phyloP scores from a whole-genome alignment of 345 rosid species.

The Rhodamnia argentea region DNA sequence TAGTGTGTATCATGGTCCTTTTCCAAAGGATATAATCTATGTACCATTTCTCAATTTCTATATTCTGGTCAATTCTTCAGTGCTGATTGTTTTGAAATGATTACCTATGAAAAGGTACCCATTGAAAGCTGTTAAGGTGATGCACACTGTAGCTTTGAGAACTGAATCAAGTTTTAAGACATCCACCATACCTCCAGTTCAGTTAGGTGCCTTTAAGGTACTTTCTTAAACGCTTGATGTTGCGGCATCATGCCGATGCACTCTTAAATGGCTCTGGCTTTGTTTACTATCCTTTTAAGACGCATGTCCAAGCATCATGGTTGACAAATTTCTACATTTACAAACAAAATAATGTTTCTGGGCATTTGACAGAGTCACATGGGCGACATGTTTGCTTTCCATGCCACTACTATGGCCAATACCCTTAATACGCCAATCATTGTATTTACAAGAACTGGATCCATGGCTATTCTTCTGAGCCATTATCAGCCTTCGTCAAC shows the following conservation, averaged over 20 bases:
- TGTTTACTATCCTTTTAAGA: background rate
- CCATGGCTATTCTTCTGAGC: slow-evolving; percentile 81
- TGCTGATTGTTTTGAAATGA: background rate
- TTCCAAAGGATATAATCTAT: background rate
- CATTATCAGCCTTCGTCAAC: slow-evolving; percentile 82
- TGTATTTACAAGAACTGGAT: slow-evolving; percentile 91
- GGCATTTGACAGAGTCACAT: slow-evolving; percentile 59
- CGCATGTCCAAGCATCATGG: background rate
- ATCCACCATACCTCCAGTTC: slow-evolving; percentile 38
- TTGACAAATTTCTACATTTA: background rate
- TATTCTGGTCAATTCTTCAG: background rate
- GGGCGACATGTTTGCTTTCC: slow-evolving; percentile 99
- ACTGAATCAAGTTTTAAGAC: slow-evolving; percentile 77
- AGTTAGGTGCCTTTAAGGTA: slow-evolving; percentile 49
- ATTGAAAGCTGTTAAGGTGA: slow-evolving; percentile 83
- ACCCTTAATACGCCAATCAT: slow-evolving; percentile 71
- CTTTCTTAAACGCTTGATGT: background rate
- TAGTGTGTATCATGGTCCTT: background rate
- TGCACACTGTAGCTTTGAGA: slow-evolving; percentile 89
- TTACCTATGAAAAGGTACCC: slow-evolving; percentile 47
- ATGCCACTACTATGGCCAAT: slow-evolving; percentile 89
- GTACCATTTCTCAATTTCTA: background rate
- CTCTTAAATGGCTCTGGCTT: background rate
- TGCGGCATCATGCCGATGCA: background rate
- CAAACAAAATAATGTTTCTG: background rate